Percentiles rank a stretch among this genome's conserved stretches.
These are phyloP conservation scores for Cystofilobasidium capitatum DNA, from an alignment of 768 basidiomycete species.

Conservation along the genomic window DNA sequence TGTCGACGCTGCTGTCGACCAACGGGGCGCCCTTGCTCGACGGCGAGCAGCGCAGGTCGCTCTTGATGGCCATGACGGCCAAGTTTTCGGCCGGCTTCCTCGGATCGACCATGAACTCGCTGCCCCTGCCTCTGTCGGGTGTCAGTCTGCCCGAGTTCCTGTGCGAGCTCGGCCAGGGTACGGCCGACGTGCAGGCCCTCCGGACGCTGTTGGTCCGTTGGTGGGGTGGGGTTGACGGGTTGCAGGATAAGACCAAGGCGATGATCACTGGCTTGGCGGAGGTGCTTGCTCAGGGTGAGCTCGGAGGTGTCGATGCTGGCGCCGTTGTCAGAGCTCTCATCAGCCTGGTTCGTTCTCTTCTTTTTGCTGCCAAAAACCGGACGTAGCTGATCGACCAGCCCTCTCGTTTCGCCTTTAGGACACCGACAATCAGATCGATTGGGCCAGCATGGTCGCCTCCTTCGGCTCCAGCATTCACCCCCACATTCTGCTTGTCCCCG, in stretches of 20 bases:
- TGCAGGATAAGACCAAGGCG: constrained; percentile 24
- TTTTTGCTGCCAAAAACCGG: constrained; percentile 16
- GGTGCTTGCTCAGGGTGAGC: constrained; percentile 62
- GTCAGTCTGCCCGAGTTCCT: constrained; percentile 37
- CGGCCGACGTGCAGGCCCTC: constrained; percentile 38
- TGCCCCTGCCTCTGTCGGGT: constrained; percentile 33
- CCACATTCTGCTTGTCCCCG: constrained; percentile 62
- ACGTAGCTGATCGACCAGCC: neutral
- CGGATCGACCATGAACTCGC: constrained; percentile 33
- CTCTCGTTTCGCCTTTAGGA: neutral
- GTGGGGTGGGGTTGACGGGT: constrained; percentile 33
- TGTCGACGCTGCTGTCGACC: constrained; percentile 32
- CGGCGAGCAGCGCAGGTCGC: constrained; percentile 11
- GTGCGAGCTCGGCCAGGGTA: constrained; percentile 38
- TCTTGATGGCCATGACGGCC: constrained; percentile 15
- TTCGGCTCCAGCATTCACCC: constrained; percentile 78
- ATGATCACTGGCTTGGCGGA: constrained; percentile 1
- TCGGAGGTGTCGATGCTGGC: constrained; percentile 59
- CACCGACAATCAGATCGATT: constrained; percentile 48
- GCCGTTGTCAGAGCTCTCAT: constrained; percentile 61
- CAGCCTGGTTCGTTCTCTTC: constrained; percentile 54
- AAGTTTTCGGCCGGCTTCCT: constrained; percentile 28
- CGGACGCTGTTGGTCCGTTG: constrained; percentile 36
- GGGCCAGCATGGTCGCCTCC: constrained; percentile 70
- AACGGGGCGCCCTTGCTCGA: constrained; percentile 25